phyloP scores from a whole-genome alignment of 345 rosid species.

The Sisymbrium altissimum region DNA sequence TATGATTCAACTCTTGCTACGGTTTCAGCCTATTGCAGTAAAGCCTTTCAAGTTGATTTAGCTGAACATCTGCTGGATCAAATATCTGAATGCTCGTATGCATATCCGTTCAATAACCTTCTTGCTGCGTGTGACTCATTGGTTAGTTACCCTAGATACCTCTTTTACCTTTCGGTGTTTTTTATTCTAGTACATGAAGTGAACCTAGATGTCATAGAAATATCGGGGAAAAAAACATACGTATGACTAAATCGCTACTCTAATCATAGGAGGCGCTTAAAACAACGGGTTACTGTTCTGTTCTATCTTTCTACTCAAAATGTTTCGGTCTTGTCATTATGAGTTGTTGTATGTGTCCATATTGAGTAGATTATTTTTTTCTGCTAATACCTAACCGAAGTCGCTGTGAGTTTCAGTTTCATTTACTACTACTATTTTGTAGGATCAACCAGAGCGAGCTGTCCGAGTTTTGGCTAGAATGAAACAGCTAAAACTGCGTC shows the following conservation, averaged over 20 bases:
- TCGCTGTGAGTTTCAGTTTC: conserved; percentile 16
- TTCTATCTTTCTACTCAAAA: too few relatives aligned
- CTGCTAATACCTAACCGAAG: neutral
- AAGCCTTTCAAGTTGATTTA: conserved; percentile 62
- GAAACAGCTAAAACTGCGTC: conserved; percentile 53
- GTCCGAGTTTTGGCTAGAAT: conserved; percentile 61
- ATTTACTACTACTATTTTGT: conserved; percentile 23
- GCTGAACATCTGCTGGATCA: conserved; percentile 71
- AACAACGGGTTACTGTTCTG: too few relatives aligned
- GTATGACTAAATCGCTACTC: neutral
- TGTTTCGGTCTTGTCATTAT: conserved; percentile 5
- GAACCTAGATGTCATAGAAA: neutral
- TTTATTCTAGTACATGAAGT: neutral
- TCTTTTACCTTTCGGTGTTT: neutral
- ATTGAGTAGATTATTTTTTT: neutral
- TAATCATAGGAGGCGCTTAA: neutral
- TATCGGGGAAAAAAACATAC: neutral
- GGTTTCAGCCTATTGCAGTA: conserved; percentile 61
- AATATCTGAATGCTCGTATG: conserved; percentile 41
- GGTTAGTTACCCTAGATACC: conserved; percentile 43
- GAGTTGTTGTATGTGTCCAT: neutral
- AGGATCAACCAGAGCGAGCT: conserved; percentile 85
- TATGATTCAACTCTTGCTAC: conserved; percentile 56
- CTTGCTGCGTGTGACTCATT: conserved; percentile 57
- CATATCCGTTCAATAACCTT: conserved; percentile 59